phyloP scores from a whole-genome alignment of 768 basidiomycete genomes.

The Leccinellum albellum region DNA sequence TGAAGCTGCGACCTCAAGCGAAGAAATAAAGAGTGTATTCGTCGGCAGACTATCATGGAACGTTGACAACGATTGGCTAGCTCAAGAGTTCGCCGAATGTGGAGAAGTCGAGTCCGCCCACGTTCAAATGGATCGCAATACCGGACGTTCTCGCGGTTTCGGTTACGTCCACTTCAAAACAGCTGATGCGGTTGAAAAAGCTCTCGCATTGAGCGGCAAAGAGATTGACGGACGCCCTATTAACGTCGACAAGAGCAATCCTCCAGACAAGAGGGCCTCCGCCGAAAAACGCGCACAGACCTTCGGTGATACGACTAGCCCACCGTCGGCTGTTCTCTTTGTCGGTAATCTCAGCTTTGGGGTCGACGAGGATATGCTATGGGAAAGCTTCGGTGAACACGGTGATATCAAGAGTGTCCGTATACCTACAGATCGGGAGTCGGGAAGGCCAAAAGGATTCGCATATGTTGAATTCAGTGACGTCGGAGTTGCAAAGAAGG shows the following conservation, averaged over 20 bases:
- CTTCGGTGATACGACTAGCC: constrained; percentile 68
- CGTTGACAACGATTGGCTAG: constrained; percentile 93
- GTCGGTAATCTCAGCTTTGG: constrained; percentile 87
- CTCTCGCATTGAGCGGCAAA: constrained; percentile 73
- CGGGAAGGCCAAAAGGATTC: constrained; percentile 90
- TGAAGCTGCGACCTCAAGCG: constrained; percentile 31
- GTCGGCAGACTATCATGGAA: constrained; percentile 95
- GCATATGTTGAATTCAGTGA: constrained; percentile 94
- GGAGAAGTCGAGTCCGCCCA: constrained; percentile 88
- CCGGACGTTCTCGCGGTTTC: constrained; percentile 81
- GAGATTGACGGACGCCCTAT: constrained; percentile 91
- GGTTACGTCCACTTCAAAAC: constrained; percentile 79
- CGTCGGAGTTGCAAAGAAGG: constrained; percentile 75
- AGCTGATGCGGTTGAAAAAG: constrained; percentile 70
- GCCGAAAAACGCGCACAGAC: constrained; percentile 69
- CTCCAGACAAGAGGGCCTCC: constrained; percentile 50
- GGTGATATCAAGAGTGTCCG: constrained; percentile 83
- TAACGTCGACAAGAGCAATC: constrained; percentile 78
- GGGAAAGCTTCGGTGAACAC: constrained; percentile 87
- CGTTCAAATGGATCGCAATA: constrained; percentile 82
- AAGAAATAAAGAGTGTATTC: constrained; percentile 71
- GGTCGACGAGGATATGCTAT: constrained; percentile 77
- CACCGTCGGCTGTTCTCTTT: constrained; percentile 76
- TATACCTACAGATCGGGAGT: constrained; percentile 89
- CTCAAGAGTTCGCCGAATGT: constrained; percentile 82